These are phyloP conservation scores for Cladophialophora yegresii DNA, from an alignment of 2,329 filamentous ascomycete genomes.

Conservation along the genomic window DNA sequence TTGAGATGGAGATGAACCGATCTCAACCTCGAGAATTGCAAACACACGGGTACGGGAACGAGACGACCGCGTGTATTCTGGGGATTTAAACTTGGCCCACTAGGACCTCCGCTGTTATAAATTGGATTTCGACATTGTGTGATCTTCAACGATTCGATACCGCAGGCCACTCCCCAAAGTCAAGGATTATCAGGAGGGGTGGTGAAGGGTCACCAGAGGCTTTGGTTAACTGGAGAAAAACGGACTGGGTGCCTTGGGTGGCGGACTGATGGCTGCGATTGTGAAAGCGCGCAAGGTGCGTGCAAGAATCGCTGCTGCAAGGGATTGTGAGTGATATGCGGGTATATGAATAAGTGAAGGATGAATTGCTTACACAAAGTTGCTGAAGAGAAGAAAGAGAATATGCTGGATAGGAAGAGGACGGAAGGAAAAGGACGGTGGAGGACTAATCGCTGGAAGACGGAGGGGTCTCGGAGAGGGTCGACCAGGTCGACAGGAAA, in stretches of 20 bases:
- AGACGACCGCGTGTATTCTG: conserved; percentile 4
- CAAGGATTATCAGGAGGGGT: neutral
- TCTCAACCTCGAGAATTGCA: conserved; percentile 33
- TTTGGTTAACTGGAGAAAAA: neutral
- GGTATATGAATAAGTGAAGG: conserved; percentile 12
- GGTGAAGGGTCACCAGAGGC: conserved; percentile 6
- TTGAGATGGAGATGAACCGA: conserved; percentile 3
- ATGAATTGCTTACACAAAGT: conserved; percentile 27
- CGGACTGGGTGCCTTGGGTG: conserved; percentile 16
- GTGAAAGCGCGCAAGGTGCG: conserved; percentile 1
- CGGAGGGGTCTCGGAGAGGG: conserved; percentile 16
- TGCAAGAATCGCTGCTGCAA: conserved; percentile 5
- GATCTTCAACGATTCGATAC: conserved; percentile 14
- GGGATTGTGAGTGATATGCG: conserved; percentile 8
- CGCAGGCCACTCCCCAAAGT: conserved; percentile 11
- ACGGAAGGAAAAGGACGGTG: conserved; percentile 7
- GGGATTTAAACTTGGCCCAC: conserved; percentile 36
- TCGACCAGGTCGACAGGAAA: conserved; percentile 6
- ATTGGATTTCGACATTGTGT: conserved; percentile 44
- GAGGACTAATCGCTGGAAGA: conserved; percentile 17
- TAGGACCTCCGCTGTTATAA: conserved; percentile 48
- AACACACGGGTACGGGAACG: conserved; percentile 26
- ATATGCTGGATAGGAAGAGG: conserved; percentile 19
- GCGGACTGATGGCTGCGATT: conserved; percentile 9
- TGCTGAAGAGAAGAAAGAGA: conserved; percentile 21